phyloP scores from a whole-genome alignment of 2,329 filamentous ascomycete genomes.

The Akanthomyces lecanii region DNA sequence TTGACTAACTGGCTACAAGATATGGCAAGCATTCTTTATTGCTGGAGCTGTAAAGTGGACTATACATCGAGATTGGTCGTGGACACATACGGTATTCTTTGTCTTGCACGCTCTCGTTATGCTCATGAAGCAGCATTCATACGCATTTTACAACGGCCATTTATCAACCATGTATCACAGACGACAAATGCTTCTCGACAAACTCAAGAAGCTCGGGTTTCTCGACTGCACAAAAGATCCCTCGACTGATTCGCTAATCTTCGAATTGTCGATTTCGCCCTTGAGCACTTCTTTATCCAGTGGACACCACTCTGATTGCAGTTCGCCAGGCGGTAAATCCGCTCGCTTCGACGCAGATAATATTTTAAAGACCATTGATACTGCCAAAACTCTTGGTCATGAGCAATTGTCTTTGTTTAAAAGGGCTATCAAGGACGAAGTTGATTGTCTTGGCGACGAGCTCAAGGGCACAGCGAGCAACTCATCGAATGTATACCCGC shows the following conservation, averaged over 20 bases:
- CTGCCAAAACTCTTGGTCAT: constrained; percentile 53
- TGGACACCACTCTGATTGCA: neutral
- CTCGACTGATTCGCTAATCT: constrained; percentile 23
- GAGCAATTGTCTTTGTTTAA: constrained; percentile 62
- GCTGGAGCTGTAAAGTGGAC: constrained; percentile 60
- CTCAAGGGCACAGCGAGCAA: constrained; percentile 58
- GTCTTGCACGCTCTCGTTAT: constrained; percentile 70
- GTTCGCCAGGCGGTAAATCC: neutral
- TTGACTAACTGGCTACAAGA: constrained; percentile 30
- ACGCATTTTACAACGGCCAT: constrained; percentile 75
- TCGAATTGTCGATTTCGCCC: neutral
- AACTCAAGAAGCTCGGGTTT: constrained; percentile 54
- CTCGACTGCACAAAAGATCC: constrained; percentile 44
- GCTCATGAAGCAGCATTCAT: constrained; percentile 81
- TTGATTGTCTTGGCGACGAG: constrained; percentile 60
- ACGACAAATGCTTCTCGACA: constrained; percentile 39
- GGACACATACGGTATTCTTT: constrained; percentile 78
- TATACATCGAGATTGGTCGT: constrained; percentile 70
- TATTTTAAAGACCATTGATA: constrained; percentile 59
- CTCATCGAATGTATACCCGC: constrained; percentile 54
- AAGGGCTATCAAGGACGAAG: constrained; percentile 62
- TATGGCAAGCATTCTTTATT: constrained; percentile 67
- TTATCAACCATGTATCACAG: constrained; percentile 57
- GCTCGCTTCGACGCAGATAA: constrained; percentile 41
- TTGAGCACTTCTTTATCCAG: neutral